Percentiles rank a stretch among this genome's conserved stretches.
Evolutionary conservation across 1,139 yeast species (phyloP).

Genomic region (Blastobotrys petasosporus): DNA sequence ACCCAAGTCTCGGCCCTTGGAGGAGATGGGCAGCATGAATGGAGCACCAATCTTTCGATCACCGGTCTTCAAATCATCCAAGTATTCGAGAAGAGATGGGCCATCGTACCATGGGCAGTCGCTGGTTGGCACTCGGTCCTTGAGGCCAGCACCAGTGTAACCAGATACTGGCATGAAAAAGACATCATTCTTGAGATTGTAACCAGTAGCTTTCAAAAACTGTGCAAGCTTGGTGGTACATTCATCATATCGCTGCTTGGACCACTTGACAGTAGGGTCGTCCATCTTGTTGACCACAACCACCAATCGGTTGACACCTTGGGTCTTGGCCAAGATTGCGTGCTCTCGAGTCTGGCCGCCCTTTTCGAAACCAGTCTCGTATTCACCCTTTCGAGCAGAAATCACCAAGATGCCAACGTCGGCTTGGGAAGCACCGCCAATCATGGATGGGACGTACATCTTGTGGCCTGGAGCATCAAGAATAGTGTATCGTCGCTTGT

Average conservation of each 20-base stretch:
- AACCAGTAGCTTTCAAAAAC: conserved; percentile 88
- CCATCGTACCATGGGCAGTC: conserved; percentile 93
- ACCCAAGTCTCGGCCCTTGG: conserved; percentile 95
- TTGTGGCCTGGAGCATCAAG: conserved; percentile 99
- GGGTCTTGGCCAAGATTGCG: conserved; percentile 94
- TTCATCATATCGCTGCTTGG: conserved; percentile 92
- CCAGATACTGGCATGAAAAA: conserved; percentile 96
- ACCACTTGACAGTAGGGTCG: conserved; percentile 95
- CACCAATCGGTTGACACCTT: conserved; percentile 89
- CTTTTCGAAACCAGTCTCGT: conserved; percentile 98
- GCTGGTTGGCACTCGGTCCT: conserved; percentile 65
- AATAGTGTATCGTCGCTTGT: conserved; percentile 93
- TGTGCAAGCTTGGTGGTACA: conserved; percentile 75
- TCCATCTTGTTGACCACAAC: conserved; percentile 99
- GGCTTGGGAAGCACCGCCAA: conserved; percentile 99
- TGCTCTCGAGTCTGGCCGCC: conserved; percentile 99
- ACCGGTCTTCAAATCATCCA: conserved; percentile 75
- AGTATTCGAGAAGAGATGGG: conserved; percentile 82
- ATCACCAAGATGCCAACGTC: conserved; percentile 96
- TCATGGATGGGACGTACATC: conserved; percentile 97
- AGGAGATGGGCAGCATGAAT: conserved; percentile 92
- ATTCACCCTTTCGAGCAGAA: conserved; percentile 98
- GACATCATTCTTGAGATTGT: conserved; percentile 73
- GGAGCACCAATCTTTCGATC: conserved; percentile 90
- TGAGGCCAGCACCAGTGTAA: conserved; percentile 93